Evolutionary conservation across 257 asterid genomes (phyloP).

Genomic region (Nicotiana knightiana): DNA sequence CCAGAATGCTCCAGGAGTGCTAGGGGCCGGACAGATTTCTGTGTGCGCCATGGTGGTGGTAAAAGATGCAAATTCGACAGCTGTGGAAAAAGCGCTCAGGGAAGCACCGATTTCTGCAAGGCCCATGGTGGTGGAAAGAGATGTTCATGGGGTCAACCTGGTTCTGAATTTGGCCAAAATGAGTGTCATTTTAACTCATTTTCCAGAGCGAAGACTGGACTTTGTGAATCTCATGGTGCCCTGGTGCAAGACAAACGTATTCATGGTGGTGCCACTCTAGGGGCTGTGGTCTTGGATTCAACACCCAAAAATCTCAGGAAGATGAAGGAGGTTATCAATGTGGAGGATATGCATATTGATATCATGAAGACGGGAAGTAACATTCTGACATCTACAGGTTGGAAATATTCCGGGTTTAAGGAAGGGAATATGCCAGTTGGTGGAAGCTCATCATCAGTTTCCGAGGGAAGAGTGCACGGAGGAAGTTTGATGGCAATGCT

Average conservation of each 20-base stretch:
- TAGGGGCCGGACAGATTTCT: conserved; percentile 79
- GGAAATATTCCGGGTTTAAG: conserved; percentile 22
- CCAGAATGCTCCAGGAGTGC: conserved; percentile 86
- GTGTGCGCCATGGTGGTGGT: conserved; percentile 96
- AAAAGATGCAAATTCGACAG: conserved; percentile 72
- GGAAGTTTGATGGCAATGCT: conserved; percentile 73
- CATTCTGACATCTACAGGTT: conserved; percentile 18
- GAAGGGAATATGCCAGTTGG: conserved; percentile 20
- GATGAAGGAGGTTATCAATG: conserved; percentile 28
- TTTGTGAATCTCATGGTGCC: conserved; percentile 67
- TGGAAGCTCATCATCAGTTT: conserved; percentile 29
- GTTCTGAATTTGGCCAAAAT: conserved; percentile 49
- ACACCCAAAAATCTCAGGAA: conserved; percentile 20
- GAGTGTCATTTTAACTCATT: conserved; percentile 59
- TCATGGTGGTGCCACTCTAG: conserved; percentile 70
- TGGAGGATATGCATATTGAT: conserved; percentile 29
- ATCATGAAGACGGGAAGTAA: conserved; percentile 23
- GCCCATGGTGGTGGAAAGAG: conserved; percentile 91
- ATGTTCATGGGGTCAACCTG: conserved; percentile 80
- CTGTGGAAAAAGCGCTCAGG: conserved; percentile 93
- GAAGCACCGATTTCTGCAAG: conserved; percentile 93
- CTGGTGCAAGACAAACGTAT: conserved; percentile 74
- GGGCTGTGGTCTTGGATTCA: conserved; percentile 34
- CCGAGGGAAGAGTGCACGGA: conserved; percentile 95
- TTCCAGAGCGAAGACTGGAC: conserved; percentile 58